phyloP scores from a whole-genome alignment of 805 yeast genomes.

The Kodamaea kakaduensis region DNA sequence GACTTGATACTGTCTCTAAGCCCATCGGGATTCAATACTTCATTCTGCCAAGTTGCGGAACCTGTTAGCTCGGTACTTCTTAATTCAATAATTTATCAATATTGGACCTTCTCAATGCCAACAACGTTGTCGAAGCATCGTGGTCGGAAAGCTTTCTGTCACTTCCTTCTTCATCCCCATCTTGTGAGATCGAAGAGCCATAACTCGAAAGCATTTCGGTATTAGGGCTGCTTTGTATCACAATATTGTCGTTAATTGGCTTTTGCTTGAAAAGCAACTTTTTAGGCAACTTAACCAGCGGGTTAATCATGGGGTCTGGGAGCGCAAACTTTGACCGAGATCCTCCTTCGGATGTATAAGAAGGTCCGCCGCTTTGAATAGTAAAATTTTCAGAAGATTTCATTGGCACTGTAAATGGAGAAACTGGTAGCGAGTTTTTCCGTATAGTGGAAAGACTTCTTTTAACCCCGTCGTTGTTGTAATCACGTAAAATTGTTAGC shows the following conservation, averaged over 20 bases:
- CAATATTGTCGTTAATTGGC: conserved; percentile 24
- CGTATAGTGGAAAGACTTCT: conserved; percentile 9
- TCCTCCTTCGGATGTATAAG: background rate
- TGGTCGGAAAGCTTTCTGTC: conserved; percentile 20
- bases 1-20: too few relatives aligned
- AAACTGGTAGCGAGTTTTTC: conserved; percentile 17
- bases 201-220: background rate
- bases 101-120: conserved; percentile 38
- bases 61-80: too few relatives aligned
- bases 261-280: conserved; percentile 29
- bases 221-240: conserved; percentile 6
- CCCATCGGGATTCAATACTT: background rate
- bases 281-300: conserved; percentile 21
- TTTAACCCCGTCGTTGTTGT: conserved; percentile 7
- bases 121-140: conserved; percentile 36
- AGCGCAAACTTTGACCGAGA: conserved; percentile 22
- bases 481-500: conserved; percentile 26
- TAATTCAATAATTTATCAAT: conserved; percentile 39
- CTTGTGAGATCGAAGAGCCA: too few relatives aligned
- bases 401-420: conserved; percentile 25
- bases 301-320: conserved; percentile 38
- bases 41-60: too few relatives aligned
- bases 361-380: conserved; percentile 4
- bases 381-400: conserved; percentile 15
- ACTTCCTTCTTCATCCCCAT: conserved; percentile 16